phyloP scores from a whole-genome alignment of 768 basidiomycete genomes.

The Agrocybe pediades region DNA sequence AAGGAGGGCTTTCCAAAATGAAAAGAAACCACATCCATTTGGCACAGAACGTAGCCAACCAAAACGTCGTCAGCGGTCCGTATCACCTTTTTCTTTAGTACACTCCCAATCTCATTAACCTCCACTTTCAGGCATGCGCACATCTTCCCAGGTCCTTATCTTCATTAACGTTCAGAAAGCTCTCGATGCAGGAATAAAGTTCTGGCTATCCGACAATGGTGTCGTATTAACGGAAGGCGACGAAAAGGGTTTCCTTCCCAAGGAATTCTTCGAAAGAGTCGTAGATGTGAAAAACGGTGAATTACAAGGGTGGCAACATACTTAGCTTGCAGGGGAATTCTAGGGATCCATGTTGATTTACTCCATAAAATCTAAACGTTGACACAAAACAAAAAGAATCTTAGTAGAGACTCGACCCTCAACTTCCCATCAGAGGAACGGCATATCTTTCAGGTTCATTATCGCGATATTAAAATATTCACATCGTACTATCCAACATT shows the following conservation, averaged over 20 bases:
- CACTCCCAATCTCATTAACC: not conserved
- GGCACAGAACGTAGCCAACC: slow-evolving; percentile 72
- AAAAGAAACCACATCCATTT: slow-evolving; percentile 90
- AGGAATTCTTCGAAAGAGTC: slow-evolving; percentile 71
- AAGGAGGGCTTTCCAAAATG: slow-evolving; percentile 81
- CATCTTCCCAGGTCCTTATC: slow-evolving; percentile 75
- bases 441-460: no score
- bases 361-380: no score
- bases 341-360: no score
- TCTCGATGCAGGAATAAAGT: slow-evolving; percentile 65
- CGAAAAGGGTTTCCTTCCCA: slow-evolving; percentile 56
- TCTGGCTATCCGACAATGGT: slow-evolving; percentile 83
- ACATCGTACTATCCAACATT: no score
- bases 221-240: slow-evolving; percentile 88
- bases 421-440: no score
- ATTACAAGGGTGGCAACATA: slow-evolving; percentile 35
- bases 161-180: slow-evolving; percentile 78
- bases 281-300: slow-evolving; percentile 46
- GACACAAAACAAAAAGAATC: no score
- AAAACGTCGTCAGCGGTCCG: slow-evolving; percentile 77
- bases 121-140: slow-evolving; percentile 70
- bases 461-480: no score
- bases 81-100: slow-evolving; percentile 5
- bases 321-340: no score
- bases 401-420: no score